Conservation (phyloP, 345 rosid species). For the Euphorbia peplus region DNA sequence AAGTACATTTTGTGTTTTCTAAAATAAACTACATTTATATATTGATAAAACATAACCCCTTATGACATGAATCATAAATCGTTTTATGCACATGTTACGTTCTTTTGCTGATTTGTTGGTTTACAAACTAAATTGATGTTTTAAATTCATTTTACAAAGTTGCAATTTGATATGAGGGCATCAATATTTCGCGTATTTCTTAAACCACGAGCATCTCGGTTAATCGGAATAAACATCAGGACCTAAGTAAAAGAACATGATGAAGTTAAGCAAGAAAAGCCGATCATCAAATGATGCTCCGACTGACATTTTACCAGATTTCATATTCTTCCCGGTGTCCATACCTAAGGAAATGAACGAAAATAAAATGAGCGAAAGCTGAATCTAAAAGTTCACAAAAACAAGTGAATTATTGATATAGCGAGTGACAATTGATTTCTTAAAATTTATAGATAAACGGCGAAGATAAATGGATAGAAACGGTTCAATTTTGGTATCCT, state of each 20-base stretch:
- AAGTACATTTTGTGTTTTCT: too few species aligned
- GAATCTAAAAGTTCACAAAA: background rate
- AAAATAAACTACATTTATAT: too few species aligned
- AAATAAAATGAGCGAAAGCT: background rate
- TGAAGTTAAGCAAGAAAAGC: slow-evolving; percentile 50
- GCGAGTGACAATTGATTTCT: too few species aligned
- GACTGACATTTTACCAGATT: slow-evolving; percentile 11
- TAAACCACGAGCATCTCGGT: slow-evolving; percentile 54
- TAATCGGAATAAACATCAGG: slow-evolving; percentile 64
- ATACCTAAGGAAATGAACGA: background rate
- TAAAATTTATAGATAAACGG: too few species aligned
- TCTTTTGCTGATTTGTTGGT: too few species aligned
- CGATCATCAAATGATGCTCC: slow-evolving; percentile 31
- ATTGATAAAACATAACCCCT: too few species aligned
- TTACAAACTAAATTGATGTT: too few species aligned
- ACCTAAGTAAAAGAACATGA: slow-evolving; percentile 56
- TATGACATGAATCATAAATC: too few species aligned
- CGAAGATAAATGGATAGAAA: too few species aligned
- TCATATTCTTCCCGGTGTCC: slow-evolving; percentile 16
- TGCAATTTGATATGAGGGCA: too few species aligned
- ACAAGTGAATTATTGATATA: background rate
- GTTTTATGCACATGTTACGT: too few species aligned
- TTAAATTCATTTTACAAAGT: too few species aligned
- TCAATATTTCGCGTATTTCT: slow-evolving; percentile 43
- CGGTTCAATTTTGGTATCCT: background rate